A percentile compares a stretch with the other conserved stretches of the same genome.
Conservation (phyloP, 2,329 filamentous ascomycete genomes). For the Chaetoscypha palmicola region DNA sequence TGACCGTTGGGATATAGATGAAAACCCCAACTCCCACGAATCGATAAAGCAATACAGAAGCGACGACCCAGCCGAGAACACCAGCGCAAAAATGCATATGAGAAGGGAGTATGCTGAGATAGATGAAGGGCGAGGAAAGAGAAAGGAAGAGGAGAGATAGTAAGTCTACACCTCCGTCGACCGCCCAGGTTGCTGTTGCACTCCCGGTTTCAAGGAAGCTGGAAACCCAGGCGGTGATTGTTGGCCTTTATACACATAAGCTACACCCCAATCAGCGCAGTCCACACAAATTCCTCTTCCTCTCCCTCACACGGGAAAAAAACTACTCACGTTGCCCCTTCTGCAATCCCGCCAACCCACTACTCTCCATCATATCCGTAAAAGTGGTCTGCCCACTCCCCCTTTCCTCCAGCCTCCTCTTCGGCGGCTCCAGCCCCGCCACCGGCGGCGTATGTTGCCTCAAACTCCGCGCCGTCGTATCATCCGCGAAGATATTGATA, state of each 20-base stretch:
- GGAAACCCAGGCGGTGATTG: constrained; percentile 1
- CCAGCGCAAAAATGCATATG: too few species aligned
- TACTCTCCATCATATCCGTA: constrained; percentile 46
- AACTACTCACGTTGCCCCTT: constrained; percentile 28
- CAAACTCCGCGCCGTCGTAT: constrained; percentile 34
- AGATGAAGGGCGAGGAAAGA: too few species aligned
- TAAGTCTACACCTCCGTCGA: too few species aligned
- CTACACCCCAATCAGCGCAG: constrained; percentile 3
- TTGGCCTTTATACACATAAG: constrained; percentile 12
- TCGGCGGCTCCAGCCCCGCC: constrained; percentile 1
- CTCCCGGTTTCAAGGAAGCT: too few species aligned
- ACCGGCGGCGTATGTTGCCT: constrained; percentile 6
- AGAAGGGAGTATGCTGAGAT: too few species aligned
- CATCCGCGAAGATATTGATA: constrained; percentile 48
- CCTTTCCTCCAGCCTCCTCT: neutral
- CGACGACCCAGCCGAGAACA: too few species aligned
- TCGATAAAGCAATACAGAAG: too few species aligned
- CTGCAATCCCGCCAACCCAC: constrained; percentile 32
- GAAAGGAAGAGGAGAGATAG: too few species aligned
- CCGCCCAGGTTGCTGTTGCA: too few species aligned
- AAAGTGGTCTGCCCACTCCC: constrained; percentile 37
- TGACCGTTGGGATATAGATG: too few species aligned
- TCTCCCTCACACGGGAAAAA: neutral
- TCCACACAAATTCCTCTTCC: neutral
- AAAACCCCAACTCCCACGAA: too few species aligned